phyloP scores from a whole-genome alignment of 768 basidiomycete species.

The Cystofilobasidium ferigula region DNA sequence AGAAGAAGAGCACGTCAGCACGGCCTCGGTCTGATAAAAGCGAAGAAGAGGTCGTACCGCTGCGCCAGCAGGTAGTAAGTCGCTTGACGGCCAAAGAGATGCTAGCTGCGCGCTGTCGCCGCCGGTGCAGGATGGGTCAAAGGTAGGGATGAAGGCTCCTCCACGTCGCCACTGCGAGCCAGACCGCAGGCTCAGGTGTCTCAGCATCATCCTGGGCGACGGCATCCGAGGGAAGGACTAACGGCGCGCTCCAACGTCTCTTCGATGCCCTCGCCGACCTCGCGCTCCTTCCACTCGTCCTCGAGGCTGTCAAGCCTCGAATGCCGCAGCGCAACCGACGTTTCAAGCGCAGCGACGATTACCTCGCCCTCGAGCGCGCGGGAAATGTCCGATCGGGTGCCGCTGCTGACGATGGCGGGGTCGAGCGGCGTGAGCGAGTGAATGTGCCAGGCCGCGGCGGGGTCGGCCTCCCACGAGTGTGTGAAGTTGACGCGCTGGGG shows the following conservation, averaged over 20 bases:
- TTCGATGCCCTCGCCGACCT: constrained; percentile 1
- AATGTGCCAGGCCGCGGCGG: not conserved
- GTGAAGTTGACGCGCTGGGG: not conserved
- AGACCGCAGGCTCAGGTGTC: not conserved
- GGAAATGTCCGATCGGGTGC: not conserved
- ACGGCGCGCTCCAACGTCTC: not conserved
- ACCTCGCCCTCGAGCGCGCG: not conserved
- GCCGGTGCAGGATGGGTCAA: not conserved
- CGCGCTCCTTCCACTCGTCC: constrained; percentile 4
- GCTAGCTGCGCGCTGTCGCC: not conserved
- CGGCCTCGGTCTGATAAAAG: too few species aligned
- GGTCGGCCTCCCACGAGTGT: not conserved
- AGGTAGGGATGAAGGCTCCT: not conserved
- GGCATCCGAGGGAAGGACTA: not conserved
- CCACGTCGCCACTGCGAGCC: not conserved
- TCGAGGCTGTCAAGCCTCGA: not conserved
- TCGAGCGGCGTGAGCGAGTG: not conserved
- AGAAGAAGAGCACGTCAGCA: not conserved
- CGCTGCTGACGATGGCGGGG: not conserved
- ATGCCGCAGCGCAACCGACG: not conserved
- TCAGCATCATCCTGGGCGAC: too few species aligned
- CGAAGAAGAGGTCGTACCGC: not conserved
- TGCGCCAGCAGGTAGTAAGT: not conserved
- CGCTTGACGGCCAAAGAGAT: not conserved
- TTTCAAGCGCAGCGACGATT: not conserved